These are phyloP conservation scores for Fusarium denticulatum DNA, from an alignment of 2,329 filamentous ascomycete genomes.

Conservation along the genomic window DNA sequence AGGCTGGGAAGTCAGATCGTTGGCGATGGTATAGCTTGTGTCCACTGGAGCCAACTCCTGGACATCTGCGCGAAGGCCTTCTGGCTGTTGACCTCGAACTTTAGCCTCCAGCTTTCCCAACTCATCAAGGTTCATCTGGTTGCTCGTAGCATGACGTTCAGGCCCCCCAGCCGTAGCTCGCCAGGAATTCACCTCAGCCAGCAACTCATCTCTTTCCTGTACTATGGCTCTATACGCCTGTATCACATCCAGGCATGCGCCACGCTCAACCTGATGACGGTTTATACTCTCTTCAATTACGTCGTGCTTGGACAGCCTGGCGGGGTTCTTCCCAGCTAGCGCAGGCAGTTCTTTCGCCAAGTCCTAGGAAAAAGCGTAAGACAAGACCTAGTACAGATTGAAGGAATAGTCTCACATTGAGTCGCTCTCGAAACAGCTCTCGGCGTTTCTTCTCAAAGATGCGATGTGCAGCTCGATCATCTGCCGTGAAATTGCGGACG, in stretches of 20 bases:
- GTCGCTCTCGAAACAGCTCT: conserved; percentile 53
- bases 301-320: conserved; percentile 53
- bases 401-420: conserved; percentile 43
- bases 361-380: conserved; percentile 40
- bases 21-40: neutral
- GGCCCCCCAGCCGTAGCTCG: conserved; percentile 11
- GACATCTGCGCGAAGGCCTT: accelerated
- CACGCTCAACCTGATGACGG: conserved; percentile 42
- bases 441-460: conserved; percentile 53
- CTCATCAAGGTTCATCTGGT: neutral
- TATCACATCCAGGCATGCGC: conserved; percentile 25
- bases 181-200: conserved; percentile 42
- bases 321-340: conserved; percentile 47
- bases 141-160: conserved; percentile 1
- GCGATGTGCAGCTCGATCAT: conserved; percentile 54
- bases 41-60: neutral
- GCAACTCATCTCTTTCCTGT: conserved; percentile 44
- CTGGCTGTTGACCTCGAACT: neutral
- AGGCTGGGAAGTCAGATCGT: neutral
- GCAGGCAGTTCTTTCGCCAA: conserved; percentile 50
- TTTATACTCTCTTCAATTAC: conserved; percentile 51
- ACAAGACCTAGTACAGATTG: accelerated
- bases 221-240: conserved; percentile 28
- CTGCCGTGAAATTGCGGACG: conserved; percentile 51
- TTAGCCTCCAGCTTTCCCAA: neutral